A percentile compares a stretch with the other conserved stretches of the same genome.
Evolutionary conservation across 495 filamentous ascomycete species (phyloP).

Genomic region (Cercophora samala): DNA sequence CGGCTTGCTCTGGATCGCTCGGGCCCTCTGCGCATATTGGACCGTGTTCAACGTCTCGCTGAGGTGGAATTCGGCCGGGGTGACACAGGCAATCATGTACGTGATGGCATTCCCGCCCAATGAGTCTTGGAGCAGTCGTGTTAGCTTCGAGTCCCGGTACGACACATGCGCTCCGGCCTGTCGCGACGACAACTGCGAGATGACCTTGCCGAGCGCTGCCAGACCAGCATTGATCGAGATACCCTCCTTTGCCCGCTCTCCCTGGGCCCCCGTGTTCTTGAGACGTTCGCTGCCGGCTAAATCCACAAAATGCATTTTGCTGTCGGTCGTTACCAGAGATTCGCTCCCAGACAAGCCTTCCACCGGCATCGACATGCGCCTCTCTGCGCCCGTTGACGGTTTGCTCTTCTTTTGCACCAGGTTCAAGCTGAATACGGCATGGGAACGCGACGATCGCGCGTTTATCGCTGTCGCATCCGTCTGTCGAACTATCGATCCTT

Average conservation of each 20-base stretch:
- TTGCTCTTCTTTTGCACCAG: conserved; percentile 80
- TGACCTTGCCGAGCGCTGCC: conserved; percentile 94
- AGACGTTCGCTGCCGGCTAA: conserved; percentile 93
- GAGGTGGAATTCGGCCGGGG: conserved; percentile 92
- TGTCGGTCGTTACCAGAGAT: conserved; percentile 80
- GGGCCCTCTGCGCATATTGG: conserved; percentile 92
- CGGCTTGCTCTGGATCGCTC: conserved; percentile 96
- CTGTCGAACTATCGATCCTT: conserved; percentile 91
- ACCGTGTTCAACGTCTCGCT: conserved; percentile 98
- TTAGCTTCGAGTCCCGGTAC: conserved; percentile 95
- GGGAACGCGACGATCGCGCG: conserved; percentile 96
- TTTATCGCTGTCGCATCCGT: conserved; percentile 99
- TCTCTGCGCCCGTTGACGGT: conserved; percentile 59
- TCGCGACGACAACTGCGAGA: conserved; percentile 92
- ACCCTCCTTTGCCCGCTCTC: conserved; percentile 91
- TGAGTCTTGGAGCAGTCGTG: conserved; percentile 92
- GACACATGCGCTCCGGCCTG: conserved; percentile 88
- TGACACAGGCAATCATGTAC: conserved; percentile 99
- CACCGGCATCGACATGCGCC: conserved; percentile 84
- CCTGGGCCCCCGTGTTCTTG: conserved; percentile 95
- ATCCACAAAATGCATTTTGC: conserved; percentile 99
- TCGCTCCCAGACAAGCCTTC: conserved; percentile 69
- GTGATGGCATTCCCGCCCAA: conserved; percentile 97
- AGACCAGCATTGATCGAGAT: conserved; percentile 98
- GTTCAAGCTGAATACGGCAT: conserved; percentile 96